Base-by-base conservation (phyloP, 495 filamentous ascomycete species). In the Pseudevernia furfuracea region DNA sequence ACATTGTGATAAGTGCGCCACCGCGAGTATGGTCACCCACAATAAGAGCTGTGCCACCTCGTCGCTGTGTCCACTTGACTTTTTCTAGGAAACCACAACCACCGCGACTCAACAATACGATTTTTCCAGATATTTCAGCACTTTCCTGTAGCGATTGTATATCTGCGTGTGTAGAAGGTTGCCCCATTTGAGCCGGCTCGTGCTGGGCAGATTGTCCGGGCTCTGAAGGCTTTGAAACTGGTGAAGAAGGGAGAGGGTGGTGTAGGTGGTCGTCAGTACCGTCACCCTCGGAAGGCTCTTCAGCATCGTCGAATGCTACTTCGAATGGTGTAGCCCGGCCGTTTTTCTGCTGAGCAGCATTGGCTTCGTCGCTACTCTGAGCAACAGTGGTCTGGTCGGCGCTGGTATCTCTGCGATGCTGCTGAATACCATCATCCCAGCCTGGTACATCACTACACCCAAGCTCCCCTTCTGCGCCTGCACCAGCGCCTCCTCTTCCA, bases 61-160 rank as follows among this genome's bases (percentile, higher is more conserved):
- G 83, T 55, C 92, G 82, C 74, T 99, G 94, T 7, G 88, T 89
- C 94, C 94, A 99, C 72, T 92, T 92, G 62, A 92, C 91, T 74
- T 99, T 99, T 70, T 97, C 93, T 46, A 97, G 76, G 73, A 98
- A 98, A 19, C 94, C 95, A 75, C 94, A 98, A 21, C 94, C 94
- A 37, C 94, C 94, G 44, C 94, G 85, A 69, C 89, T 93, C 59
- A 98, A 78, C 36, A 98, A 74, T 7, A 94, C 93, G 58, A 97
- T 84, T 69, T 95, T 97, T 61, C 94, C 94, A 34, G 85, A 83
- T 69, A 98, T 97, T 73, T 97, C 95, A 9, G 94, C 93, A 60
- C 85, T 86, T 75, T 97, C 92, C 75, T 98, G 94, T 59, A 97
- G 77, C 0, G 89, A 95, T 73, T 97, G 91, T 63, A 97, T 97